These are phyloP conservation scores for Jamesozyma lodderae DNA, from an alignment of 805 yeast species.

Conservation along the genomic window DNA sequence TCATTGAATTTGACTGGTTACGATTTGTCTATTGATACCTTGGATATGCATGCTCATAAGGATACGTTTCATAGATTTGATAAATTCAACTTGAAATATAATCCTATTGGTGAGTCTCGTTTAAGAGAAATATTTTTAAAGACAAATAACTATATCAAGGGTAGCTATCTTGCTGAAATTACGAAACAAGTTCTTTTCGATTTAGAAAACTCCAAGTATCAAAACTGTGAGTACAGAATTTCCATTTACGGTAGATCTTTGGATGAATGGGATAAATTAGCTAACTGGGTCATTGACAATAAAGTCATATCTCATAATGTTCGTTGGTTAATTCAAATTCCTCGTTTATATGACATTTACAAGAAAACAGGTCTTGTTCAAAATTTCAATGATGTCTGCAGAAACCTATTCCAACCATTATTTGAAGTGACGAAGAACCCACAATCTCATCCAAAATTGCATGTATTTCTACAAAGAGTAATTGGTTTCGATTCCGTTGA, in stretches of 20 bases:
- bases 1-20: conserved; percentile 88
- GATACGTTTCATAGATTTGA: conserved; percentile 98
- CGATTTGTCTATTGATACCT: conserved; percentile 89
- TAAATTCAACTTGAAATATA: conserved; percentile 92
- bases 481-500: conserved; percentile 98
- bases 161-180: conserved; percentile 83
- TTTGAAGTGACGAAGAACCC: conserved; percentile 88
- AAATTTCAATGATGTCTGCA: conserved; percentile 66
- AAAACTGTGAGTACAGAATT: conserved; percentile 93
- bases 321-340: conserved; percentile 94
- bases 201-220: conserved; percentile 90
- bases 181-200: conserved; percentile 92
- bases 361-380: conserved; percentile 62
- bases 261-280: conserved; percentile 93
- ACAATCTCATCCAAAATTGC: conserved; percentile 77
- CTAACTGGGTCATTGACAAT: conserved; percentile 91
- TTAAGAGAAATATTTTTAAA: conserved; percentile 90
- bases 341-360: conserved; percentile 85
- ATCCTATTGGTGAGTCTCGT: conserved; percentile 97
- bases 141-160: conserved; percentile 87
- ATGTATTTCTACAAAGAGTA: conserved; percentile 82
- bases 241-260: conserved; percentile 85
- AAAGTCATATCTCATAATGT: conserved; percentile 87
- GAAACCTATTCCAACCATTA: conserved; percentile 76
- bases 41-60: conserved; percentile 98